Conservation (phyloP, 2,329 filamentous ascomycete genomes). For the Fusarium temperatum region DNA sequence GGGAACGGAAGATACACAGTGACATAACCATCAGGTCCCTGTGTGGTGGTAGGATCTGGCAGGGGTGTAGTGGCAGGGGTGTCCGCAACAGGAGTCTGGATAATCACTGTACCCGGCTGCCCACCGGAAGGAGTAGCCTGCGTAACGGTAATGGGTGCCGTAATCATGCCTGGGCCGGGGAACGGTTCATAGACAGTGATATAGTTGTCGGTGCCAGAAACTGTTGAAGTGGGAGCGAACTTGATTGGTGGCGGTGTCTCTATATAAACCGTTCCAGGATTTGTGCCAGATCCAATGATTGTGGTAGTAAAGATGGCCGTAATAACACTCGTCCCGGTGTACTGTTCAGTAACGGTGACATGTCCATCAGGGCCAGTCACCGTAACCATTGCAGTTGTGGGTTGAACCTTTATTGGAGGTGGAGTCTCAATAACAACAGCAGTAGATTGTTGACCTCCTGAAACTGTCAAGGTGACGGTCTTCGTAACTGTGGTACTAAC, state of each 20-base stretch:
- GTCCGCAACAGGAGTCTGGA: constrained; percentile 11
- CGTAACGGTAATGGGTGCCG: constrained; percentile 20
- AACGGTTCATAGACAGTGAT: constrained; percentile 25
- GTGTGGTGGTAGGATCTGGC: constrained; percentile 3
- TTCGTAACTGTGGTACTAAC: constrained; percentile 15
- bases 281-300: constrained; percentile 7
- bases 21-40: constrained; percentile 10
- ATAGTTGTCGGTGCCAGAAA: constrained; percentile 20
- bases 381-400: constrained; percentile 3
- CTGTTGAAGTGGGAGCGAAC: constrained; percentile 11
- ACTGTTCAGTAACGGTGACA: constrained; percentile 13
- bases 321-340: constrained; percentile 11
- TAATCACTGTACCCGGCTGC: constrained; percentile 19
- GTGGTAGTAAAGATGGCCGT: constrained; percentile 26
- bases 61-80: background rate
- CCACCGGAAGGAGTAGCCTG: constrained; percentile 12
- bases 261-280: constrained; percentile 24
- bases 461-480: constrained; percentile 9
- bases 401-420: constrained; percentile 11
- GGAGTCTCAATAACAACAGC: constrained; percentile 20
- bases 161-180: constrained; percentile 26
- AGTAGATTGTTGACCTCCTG: constrained; percentile 7
- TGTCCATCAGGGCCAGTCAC: constrained; percentile 1
- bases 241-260: constrained; percentile 23
- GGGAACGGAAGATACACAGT: constrained; percentile 22